Conservation (phyloP, 192 early-diverging fungal genomes). For the Umbelopsis isabellina region DNA sequence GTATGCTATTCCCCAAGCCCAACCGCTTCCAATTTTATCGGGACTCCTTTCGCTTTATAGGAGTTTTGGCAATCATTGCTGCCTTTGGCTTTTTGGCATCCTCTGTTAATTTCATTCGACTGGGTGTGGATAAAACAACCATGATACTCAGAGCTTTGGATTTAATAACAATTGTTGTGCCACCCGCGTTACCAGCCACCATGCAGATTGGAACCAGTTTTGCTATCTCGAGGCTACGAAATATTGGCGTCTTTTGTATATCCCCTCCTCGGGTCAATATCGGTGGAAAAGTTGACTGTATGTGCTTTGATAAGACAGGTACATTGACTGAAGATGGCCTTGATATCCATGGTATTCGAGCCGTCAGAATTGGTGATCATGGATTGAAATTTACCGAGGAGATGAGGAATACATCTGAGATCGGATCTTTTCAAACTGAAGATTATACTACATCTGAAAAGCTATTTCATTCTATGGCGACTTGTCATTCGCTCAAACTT, state of each 20-base stretch:
- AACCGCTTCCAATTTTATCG: conserved; percentile 96
- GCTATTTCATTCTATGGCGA: conserved; percentile 71
- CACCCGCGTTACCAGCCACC: conserved; percentile 95
- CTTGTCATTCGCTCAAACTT: conserved; percentile 88
- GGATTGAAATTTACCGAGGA: conserved; percentile 50
- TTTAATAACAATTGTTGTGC: conserved; percentile 95
- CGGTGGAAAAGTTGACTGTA: conserved; percentile 93
- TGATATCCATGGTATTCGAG: conserved; percentile 91
- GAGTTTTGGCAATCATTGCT: conserved; percentile 83
- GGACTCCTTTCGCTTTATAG: conserved; percentile 97
- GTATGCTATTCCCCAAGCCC: conserved; percentile 96
- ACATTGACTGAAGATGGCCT: conserved; percentile 96
- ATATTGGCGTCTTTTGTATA: conserved; percentile 88
- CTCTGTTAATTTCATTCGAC: conserved; percentile 84
- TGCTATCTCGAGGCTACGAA: conserved; percentile 85
- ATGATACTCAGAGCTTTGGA: conserved; percentile 94
- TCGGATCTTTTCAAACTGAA: conserved; percentile 1
- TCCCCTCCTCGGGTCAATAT: conserved; percentile 93
- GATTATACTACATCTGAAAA: conserved; percentile 20
- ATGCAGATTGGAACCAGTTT: conserved; percentile 98
- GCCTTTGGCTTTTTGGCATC: conserved; percentile 85
- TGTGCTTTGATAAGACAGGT: conserved; percentile 99
- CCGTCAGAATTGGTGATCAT: conserved; percentile 50
- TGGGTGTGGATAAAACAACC: conserved; percentile 66
- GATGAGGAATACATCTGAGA: conserved; percentile 36